Evolutionary conservation across 2,329 filamentous ascomycete genomes (phyloP).

Genomic region (Proliferodiscus dingleyae): DNA sequence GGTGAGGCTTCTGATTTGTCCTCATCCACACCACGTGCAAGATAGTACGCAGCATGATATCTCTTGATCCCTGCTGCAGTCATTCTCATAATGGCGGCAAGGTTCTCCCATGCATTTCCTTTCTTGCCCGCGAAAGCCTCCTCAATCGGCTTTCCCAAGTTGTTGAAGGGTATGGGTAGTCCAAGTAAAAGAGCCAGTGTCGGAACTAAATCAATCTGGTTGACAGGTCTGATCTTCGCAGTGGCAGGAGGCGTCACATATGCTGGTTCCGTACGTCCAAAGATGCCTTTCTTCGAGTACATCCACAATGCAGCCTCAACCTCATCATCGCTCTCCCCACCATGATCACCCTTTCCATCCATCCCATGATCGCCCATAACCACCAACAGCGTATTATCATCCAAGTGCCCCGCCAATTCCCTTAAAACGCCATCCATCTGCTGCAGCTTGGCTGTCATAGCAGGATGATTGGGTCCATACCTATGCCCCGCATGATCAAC

Average conservation of each 20-base stretch:
- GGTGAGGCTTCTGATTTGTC: slow-evolving; percentile 50
- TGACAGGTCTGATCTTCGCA: slow-evolving; percentile 70
- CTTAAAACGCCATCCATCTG: slow-evolving; percentile 85
- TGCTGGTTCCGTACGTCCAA: slow-evolving; percentile 68
- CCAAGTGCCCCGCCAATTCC: slow-evolving; percentile 64
- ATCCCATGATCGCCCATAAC: slow-evolving; percentile 99
- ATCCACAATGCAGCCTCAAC: slow-evolving; percentile 95
- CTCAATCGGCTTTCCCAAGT: slow-evolving; percentile 85
- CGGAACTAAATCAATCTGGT: slow-evolving; percentile 92
- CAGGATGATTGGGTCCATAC: slow-evolving; percentile 87
- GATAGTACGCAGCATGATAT: slow-evolving; percentile 81
- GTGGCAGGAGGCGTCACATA: slow-evolving; percentile 56
- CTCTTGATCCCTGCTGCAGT: slow-evolving; percentile 80
- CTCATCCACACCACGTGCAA: slow-evolving; percentile 63
- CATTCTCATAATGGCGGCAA: slow-evolving; percentile 72
- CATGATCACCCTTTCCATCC: slow-evolving; percentile 95
- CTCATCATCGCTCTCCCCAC: slow-evolving; percentile 96
- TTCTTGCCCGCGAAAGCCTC: slow-evolving; percentile 77
- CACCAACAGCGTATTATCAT: slow-evolving; percentile 81
- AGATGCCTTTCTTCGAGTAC: slow-evolving; percentile 85
- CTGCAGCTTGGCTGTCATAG: slow-evolving; percentile 83
- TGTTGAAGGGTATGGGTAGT: slow-evolving; percentile 93
- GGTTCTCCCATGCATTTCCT: slow-evolving; percentile 68
- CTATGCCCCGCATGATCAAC: slow-evolving; percentile 96
- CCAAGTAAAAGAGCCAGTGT: slow-evolving; percentile 84